These are phyloP conservation scores for Solanum etuberosum DNA, from an alignment of 257 asterid species.

Conservation along the genomic window DNA sequence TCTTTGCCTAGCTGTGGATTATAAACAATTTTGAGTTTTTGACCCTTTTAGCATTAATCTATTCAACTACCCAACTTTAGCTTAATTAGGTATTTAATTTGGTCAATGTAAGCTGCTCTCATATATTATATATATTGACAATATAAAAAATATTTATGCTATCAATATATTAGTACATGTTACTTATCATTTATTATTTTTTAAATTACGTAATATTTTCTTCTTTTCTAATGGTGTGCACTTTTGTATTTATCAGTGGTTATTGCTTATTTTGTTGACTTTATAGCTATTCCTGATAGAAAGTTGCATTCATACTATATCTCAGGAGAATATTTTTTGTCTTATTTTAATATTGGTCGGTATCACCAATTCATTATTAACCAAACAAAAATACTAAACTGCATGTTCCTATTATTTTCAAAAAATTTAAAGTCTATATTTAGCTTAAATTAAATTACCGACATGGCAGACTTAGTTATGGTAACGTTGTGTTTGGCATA, in stretches of 20 bases:
- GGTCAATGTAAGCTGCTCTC: not conserved
- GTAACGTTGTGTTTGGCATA: not conserved
- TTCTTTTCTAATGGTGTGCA: too few species aligned
- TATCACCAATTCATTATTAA: not conserved
- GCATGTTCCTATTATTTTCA: not conserved
- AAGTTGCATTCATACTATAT: not conserved
- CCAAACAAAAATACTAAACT: not conserved
- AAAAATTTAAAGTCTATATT: not conserved
- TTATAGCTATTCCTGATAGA: not conserved
- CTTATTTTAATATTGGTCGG: not conserved
- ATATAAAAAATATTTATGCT: too few species aligned
- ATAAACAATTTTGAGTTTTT: not conserved
- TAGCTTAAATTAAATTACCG: not conserved
- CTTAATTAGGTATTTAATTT: not conserved
- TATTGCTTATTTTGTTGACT: not conserved
- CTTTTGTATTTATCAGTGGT: too few species aligned
- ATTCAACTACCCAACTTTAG: not conserved
- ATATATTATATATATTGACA: not conserved
- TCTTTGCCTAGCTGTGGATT: not conserved
- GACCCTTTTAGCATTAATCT: not conserved
- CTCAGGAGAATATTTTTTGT: not conserved
- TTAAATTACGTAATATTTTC: too few species aligned
- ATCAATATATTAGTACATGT: rapidly evolving
- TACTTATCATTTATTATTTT: too few species aligned
- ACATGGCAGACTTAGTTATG: not conserved